A percentile compares a stretch with the other conserved stretches of the same genome.
Evolutionary conservation across 495 filamentous ascomycete species (phyloP).

Genomic region (Aspergillus incahuasiensis): DNA sequence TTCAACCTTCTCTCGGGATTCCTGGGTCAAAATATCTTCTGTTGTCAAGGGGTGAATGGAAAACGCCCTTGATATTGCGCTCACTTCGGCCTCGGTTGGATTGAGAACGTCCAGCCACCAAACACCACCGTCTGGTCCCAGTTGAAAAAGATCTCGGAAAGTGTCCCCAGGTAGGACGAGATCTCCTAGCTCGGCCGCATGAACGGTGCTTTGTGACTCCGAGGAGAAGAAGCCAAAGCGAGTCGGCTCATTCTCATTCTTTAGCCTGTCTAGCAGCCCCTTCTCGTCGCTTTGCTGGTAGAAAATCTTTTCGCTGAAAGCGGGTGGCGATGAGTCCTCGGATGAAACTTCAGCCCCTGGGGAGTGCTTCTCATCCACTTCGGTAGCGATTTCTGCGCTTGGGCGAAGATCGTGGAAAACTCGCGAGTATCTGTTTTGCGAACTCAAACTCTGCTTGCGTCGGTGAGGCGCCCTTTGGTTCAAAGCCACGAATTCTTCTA

Average conservation of each 20-base stretch:
- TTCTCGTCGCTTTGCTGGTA: conserved; percentile 33
- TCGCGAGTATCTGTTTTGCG: conserved; percentile 44
- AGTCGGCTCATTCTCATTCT: conserved; percentile 54
- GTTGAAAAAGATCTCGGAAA: conserved; percentile 81
- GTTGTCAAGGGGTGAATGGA: conserved; percentile 88
- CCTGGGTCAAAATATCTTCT: conserved; percentile 90
- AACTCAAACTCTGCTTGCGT: conserved; percentile 51
- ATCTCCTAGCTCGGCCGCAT: conserved; percentile 81
- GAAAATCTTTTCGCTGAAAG: conserved; percentile 21
- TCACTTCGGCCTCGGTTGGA: conserved; percentile 83
- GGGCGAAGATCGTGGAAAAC: conserved; percentile 63
- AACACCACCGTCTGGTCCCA: conserved; percentile 68
- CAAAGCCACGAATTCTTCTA: conserved; percentile 79
- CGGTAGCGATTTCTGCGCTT: conserved; percentile 25
- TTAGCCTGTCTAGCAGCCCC: conserved; percentile 28
- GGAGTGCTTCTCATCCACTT: conserved; percentile 32
- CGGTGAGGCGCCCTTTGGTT: conserved; percentile 40
- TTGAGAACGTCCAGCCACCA: conserved; percentile 96
- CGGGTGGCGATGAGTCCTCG: conserved; percentile 19
- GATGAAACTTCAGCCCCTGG: conserved; percentile 21
- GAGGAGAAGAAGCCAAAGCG: conserved; percentile 97
- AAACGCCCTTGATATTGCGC: conserved; percentile 85
- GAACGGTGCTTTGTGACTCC: conserved; percentile 82
- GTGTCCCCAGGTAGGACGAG: conserved; percentile 83
- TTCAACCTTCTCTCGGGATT: conserved; percentile 96